Percentiles rank a stretch among this genome's conserved stretches.
phyloP scores from a whole-genome alignment of 2,329 filamentous ascomycete species.

The Diaporthe helianthi region DNA sequence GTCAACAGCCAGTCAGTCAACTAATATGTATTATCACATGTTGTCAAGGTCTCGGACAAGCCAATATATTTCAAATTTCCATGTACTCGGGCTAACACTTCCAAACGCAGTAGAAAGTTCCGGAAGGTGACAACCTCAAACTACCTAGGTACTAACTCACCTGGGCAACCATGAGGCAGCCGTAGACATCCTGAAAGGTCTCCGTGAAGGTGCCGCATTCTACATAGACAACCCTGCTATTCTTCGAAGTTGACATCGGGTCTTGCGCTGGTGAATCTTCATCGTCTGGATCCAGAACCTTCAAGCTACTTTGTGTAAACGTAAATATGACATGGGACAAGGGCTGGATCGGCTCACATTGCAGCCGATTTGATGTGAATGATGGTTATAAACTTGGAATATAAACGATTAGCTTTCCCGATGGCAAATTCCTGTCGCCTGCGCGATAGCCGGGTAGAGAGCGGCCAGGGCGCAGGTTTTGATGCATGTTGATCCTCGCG shows the following conservation, averaged over 20 bases:
- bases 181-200: neutral
- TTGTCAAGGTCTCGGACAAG: neutral
- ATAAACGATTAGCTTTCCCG: neutral
- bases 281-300: neutral
- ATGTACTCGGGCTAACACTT: neutral
- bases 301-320: neutral
- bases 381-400: neutral
- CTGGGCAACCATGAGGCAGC: neutral
- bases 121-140: neutral
- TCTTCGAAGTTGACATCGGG: neutral
- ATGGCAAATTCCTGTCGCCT: neutral
- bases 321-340: neutral
- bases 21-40: too few relatives aligned
- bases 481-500: neutral
- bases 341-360: neutral
- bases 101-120: neutral
- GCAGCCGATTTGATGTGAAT: neutral
- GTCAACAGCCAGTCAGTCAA: neutral
- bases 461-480: neutral
- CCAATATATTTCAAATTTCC: neutral
- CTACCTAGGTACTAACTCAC: neutral
- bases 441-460: neutral
- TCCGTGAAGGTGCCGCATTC: neutral
- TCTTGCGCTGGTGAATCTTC: neutral
- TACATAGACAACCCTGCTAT: neutral